Evolutionary conservation across 495 filamentous ascomycete species (phyloP).

Genomic region (Immersiella caudata): DNA sequence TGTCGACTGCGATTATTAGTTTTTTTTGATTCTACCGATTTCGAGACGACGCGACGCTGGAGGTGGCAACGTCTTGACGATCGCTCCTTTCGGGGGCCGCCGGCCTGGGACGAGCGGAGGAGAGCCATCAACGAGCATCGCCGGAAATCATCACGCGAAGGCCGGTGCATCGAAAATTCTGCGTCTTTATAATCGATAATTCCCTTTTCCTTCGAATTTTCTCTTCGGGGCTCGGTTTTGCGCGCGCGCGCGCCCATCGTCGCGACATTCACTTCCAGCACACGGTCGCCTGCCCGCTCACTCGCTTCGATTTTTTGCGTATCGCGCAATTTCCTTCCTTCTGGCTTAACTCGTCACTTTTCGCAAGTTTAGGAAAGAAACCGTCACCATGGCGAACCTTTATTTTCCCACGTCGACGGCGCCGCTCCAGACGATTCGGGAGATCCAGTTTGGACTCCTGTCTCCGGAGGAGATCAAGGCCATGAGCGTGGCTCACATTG

Average conservation of each 20-base stretch:
- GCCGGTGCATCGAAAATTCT: constrained; percentile 30
- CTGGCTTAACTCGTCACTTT: background rate
- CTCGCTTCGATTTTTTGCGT: constrained; percentile 16
- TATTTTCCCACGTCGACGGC: constrained; percentile 90
- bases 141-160: constrained; percentile 24
- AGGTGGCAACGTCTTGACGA: constrained; percentile 26
- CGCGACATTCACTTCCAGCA: constrained; percentile 24
- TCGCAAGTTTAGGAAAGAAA: constrained; percentile 15
- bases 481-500: constrained; percentile 90
- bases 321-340: constrained; percentile 16
- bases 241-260: constrained; percentile 24
- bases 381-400: constrained; percentile 82
- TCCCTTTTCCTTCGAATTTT: constrained; percentile 17
- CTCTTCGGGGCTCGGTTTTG: constrained; percentile 19
- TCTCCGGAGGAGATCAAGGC: constrained; percentile 97
- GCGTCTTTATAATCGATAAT: constrained; percentile 14
- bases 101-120: constrained; percentile 44
- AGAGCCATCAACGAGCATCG: constrained; percentile 28
- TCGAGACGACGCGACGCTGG: constrained; percentile 31
- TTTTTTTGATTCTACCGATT: constrained; percentile 24
- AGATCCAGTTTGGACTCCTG: constrained; percentile 97
- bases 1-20: constrained; percentile 27
- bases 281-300: constrained; percentile 12
- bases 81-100: constrained; percentile 41
- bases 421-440: constrained; percentile 91